Evolutionary conservation across 1,284 basidiomycete genomes (phyloP).

Genomic region (Coniferiporia sulphurascens): DNA sequence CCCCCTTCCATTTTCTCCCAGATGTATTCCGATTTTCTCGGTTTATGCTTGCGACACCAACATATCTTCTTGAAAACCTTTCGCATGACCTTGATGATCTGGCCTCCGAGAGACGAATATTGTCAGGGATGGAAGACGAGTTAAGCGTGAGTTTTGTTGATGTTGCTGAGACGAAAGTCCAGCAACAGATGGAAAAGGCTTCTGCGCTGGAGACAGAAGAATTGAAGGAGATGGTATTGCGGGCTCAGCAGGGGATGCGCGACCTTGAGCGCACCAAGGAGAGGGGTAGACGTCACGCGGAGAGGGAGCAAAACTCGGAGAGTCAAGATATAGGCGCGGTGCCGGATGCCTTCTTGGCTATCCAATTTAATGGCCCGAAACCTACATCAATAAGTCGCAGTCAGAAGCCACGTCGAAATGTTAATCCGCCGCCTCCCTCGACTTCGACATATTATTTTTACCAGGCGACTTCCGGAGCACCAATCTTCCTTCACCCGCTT

Average conservation of each 20-base stretch:
- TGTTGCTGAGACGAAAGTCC: constrained; percentile 71
- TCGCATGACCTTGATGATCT: constrained; percentile 74
- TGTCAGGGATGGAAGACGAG: constrained; percentile 65
- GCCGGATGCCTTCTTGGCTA: constrained; percentile 52
- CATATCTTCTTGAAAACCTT: constrained; percentile 74
- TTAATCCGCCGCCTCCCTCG: constrained; percentile 78
- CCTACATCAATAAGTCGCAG: constrained; percentile 31
- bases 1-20: constrained; percentile 94
- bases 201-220: constrained; percentile 62
- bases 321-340: constrained; percentile 26
- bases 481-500: constrained; percentile 91
- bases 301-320: constrained; percentile 20
- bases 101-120: constrained; percentile 56
- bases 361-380: constrained; percentile 23
- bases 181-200: constrained; percentile 75
- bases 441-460: constrained; percentile 91
- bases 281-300: constrained; percentile 32
- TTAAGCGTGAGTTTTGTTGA: constrained; percentile 79
- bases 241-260: constrained; percentile 53
- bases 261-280: constrained; percentile 43
- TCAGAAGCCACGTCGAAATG: constrained; percentile 60
- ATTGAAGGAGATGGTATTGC: constrained; percentile 54
- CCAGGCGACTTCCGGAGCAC: constrained; percentile 88
- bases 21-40: constrained; percentile 87
- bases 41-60: constrained; percentile 94